phyloP scores from a whole-genome alignment of 805 yeast genomes.

The Wickerhamomyces strasburgensis region DNA sequence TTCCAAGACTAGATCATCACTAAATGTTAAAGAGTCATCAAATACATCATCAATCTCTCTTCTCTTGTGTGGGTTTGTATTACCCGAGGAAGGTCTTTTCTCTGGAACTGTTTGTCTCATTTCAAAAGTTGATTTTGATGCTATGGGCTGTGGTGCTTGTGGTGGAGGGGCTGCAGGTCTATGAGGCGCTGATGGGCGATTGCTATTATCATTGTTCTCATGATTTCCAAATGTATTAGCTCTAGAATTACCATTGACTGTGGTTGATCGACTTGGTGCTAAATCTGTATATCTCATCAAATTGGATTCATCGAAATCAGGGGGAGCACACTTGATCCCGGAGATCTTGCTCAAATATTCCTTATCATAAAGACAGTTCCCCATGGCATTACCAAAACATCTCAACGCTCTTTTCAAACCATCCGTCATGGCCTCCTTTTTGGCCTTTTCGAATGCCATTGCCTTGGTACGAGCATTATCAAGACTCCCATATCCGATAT shows the following conservation, averaged over 20 bases:
- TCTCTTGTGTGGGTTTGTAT: slow-evolving; percentile 6
- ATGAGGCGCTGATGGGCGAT: slow-evolving; percentile 1
- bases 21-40: slow-evolving; percentile 51
- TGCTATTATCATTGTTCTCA: too few species aligned
- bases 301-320: slow-evolving; percentile 40
- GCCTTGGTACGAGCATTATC: slow-evolving; percentile 71
- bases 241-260: slow-evolving; percentile 6
- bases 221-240: not conserved
- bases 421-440: slow-evolving; percentile 80
- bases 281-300: slow-evolving; percentile 30
- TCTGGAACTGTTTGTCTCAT: slow-evolving; percentile 12
- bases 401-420: slow-evolving; percentile 74
- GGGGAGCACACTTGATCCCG: slow-evolving; percentile 38
- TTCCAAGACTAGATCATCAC: slow-evolving; percentile 42
- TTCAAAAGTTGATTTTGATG: too few species aligned
- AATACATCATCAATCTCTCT: slow-evolving; percentile 30
- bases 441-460: slow-evolving; percentile 77
- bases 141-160: slow-evolving; percentile 4
- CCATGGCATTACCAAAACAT: slow-evolving; percentile 78
- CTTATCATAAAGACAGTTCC: slow-evolving; percentile 80
- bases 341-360: slow-evolving; percentile 47
- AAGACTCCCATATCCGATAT: slow-evolving; percentile 79
- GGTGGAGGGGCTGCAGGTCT: slow-evolving; percentile 3
- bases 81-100: slow-evolving; percentile 10
- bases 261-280: slow-evolving; percentile 12